phyloP scores from a whole-genome alignment of 2,329 filamentous ascomycete species.

The Ascochyta viciae-villosae region DNA sequence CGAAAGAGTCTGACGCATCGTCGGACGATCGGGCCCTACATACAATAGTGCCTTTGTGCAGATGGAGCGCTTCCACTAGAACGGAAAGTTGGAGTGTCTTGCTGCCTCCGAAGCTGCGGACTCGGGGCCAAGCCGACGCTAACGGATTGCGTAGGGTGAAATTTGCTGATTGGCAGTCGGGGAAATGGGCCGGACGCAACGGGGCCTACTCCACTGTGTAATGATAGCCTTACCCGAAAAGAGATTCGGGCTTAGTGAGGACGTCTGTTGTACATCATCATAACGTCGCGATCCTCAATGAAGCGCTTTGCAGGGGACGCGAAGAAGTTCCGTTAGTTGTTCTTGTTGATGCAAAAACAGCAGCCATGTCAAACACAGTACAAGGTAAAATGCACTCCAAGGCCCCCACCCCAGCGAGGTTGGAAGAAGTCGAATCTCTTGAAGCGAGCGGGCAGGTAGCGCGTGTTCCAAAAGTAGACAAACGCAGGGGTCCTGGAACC shows the following conservation, averaged over 20 bases:
- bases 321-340: too few species aligned
- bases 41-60: neutral
- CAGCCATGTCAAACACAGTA: too few species aligned
- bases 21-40: neutral
- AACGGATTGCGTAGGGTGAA: neutral
- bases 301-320: too few species aligned
- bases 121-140: too few species aligned
- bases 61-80: neutral
- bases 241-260: neutral
- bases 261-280: neutral
- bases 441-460: conserved; percentile 6
- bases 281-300: neutral
- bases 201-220: neutral
- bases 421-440: neutral
- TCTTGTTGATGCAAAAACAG: too few species aligned
- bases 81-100: neutral
- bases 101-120: neutral
- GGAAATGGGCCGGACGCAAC: neutral
- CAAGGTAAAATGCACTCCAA: too few species aligned
- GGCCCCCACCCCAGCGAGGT: too few species aligned
- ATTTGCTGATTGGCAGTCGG: neutral
- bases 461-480: conserved; percentile 10
- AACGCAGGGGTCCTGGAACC: neutral
- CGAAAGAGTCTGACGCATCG: neutral
- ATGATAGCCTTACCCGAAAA: neutral